phyloP scores from a whole-genome alignment of 192 early-diverging fungal genomes.

The Coemansia sp. region DNA sequence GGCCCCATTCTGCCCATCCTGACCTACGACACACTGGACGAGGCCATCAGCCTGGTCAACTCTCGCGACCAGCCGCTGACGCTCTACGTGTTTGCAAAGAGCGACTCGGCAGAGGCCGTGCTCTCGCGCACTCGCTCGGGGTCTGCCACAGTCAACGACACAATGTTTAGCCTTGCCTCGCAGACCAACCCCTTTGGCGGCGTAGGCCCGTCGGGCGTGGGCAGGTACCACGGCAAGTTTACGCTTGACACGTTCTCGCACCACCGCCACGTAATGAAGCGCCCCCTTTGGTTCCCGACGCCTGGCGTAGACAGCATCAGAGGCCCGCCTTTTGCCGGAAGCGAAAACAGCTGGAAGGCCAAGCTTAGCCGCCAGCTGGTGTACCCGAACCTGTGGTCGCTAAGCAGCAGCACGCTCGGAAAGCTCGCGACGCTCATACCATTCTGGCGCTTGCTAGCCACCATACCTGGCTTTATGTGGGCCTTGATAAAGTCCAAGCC shows the following conservation, averaged over 20 bases:
- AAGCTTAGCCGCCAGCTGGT: constrained; percentile 7
- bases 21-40: constrained; percentile 59
- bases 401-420: constrained; percentile 15
- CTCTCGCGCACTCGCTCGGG: constrained; percentile 73
- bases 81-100: constrained; percentile 70
- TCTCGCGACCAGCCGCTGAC: constrained; percentile 70
- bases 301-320: constrained; percentile 38
- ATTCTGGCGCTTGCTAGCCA: constrained; percentile 36
- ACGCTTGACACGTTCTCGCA: constrained; percentile 83
- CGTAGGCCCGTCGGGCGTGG: constrained; percentile 79
- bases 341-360: constrained; percentile 39
- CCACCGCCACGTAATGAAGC: constrained; percentile 58
- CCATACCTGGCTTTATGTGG: constrained; percentile 24
- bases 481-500: constrained; percentile 26
- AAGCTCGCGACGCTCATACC: constrained; percentile 33
- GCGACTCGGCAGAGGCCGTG: constrained; percentile 57
- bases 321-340: constrained; percentile 28
- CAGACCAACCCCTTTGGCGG: constrained; percentile 82
- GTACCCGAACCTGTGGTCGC: constrained; percentile 19
- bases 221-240: constrained; percentile 75
- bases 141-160: constrained; percentile 75
- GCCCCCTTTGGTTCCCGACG: constrained; percentile 36
- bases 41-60: constrained; percentile 64
- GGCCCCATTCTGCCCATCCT: constrained; percentile 87
- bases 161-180: constrained; percentile 59